These are phyloP conservation scores for Penicillium robsamsonii DNA, from an alignment of 495 filamentous ascomycete genomes.

Conservation along the genomic window DNA sequence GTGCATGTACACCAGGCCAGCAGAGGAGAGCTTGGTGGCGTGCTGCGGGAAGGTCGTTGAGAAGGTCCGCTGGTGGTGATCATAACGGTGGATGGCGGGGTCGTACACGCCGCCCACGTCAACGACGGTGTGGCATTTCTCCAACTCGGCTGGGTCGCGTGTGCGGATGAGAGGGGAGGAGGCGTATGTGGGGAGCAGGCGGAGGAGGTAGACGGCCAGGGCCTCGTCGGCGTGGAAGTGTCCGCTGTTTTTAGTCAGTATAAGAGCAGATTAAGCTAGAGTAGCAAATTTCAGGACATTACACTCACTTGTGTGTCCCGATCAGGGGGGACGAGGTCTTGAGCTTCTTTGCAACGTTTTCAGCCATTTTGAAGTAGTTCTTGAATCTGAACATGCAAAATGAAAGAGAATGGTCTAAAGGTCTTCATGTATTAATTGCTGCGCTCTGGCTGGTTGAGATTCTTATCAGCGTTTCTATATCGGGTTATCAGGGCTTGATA, in stretches of 20 bases:
- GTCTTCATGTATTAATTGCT: slow-evolving; percentile 19
- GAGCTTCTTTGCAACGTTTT: slow-evolving; percentile 67
- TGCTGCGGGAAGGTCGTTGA: slow-evolving; percentile 71
- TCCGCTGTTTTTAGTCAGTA: slow-evolving; percentile 51
- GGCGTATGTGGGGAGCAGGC: slow-evolving; percentile 77
- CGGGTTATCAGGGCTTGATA: slow-evolving; percentile 17
- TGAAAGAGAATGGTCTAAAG: slow-evolving; percentile 5
- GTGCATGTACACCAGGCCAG: slow-evolving; percentile 93
- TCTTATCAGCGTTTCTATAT: slow-evolving; percentile 6
- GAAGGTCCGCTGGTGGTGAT: slow-evolving; percentile 97
- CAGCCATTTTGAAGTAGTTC: slow-evolving; percentile 55
- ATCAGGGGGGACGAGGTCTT: slow-evolving; percentile 66
- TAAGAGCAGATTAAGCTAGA: not conserved
- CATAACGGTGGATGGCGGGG: slow-evolving; percentile 70
- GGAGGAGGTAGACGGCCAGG: slow-evolving; percentile 94
- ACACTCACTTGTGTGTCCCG: slow-evolving; percentile 76
- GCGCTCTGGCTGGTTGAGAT: slow-evolving; percentile 17
- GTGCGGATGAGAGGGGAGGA: slow-evolving; percentile 77
- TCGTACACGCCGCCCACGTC: slow-evolving; percentile 94
- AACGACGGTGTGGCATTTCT: slow-evolving; percentile 87
- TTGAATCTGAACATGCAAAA: slow-evolving; percentile 33
- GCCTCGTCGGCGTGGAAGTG: slow-evolving; percentile 99
- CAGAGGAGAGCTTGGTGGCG: slow-evolving; percentile 84
- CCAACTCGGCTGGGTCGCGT: slow-evolving; percentile 74
- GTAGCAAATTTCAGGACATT: not conserved